Evolutionary conservation across 257 asterid species (phyloP).

Genomic region (Coffea eugenioides): DNA sequence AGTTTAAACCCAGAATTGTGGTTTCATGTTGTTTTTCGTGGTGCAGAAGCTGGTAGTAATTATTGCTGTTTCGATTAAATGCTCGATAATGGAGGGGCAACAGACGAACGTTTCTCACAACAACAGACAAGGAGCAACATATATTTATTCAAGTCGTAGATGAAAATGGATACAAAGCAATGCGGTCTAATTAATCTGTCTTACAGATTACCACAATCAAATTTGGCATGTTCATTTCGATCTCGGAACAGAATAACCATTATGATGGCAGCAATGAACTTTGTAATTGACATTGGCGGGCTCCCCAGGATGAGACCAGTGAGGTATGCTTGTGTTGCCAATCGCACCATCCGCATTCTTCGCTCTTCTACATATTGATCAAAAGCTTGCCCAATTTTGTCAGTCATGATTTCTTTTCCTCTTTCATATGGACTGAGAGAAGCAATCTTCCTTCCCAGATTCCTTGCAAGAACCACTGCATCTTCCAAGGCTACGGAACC

Average conservation of each 20-base stretch:
- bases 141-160: background rate
- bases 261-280: conserved; percentile 5
- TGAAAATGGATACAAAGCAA: too few species aligned
- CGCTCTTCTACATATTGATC: conserved; percentile 37
- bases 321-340: conserved; percentile 33
- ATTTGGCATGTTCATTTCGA: conserved; percentile 21
- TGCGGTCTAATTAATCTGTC: background rate
- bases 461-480: conserved; percentile 46
- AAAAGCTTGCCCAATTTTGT: conserved; percentile 19
- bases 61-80: too few species aligned
- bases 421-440: background rate
- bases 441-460: conserved; percentile 21
- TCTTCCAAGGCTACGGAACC: conserved; percentile 41
- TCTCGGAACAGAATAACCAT: conserved; percentile 23
- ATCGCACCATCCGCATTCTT: conserved; percentile 27
- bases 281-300: conserved; percentile 3
- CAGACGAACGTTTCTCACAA: too few species aligned
- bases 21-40: too few species aligned
- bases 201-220: conserved; percentile 30
- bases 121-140: background rate
- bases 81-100: background rate
- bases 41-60: too few species aligned
- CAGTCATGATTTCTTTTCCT: background rate
- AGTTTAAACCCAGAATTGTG: too few species aligned
- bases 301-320: conserved; percentile 20